Conservation (phyloP, 1,139 yeast genomes). For the Pneumocystis jirovecii region DNA sequence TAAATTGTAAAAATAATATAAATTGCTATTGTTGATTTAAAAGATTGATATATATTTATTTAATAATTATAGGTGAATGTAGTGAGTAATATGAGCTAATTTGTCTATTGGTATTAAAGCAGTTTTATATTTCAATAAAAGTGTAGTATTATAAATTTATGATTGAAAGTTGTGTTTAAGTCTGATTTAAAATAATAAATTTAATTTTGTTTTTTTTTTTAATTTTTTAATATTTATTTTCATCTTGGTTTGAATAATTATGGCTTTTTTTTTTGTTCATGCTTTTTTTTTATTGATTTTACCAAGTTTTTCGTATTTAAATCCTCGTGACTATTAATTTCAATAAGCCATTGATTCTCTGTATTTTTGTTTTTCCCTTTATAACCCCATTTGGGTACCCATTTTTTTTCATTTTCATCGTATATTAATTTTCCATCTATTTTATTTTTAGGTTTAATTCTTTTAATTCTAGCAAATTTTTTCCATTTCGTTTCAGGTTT, state of each 20-base stretch:
- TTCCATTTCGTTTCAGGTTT: slow-evolving; percentile 95
- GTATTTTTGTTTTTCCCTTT: slow-evolving; percentile 77
- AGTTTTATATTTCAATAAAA: neutral
- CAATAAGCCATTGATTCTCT: slow-evolving; percentile 92
- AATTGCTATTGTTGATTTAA: neutral
- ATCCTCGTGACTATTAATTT: slow-evolving; percentile 36
- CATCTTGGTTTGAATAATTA: neutral
- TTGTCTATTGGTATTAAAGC: neutral
- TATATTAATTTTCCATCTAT: slow-evolving; percentile 80
- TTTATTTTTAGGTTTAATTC: slow-evolving; percentile 68
- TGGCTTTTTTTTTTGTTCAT: slow-evolving; percentile 4
- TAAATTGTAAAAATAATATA: neutral
- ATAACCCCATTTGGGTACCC: slow-evolving; percentile 99
- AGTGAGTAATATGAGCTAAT: neutral
- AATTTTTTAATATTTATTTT: slow-evolving; percentile 2
- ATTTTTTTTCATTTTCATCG: slow-evolving; percentile 79
- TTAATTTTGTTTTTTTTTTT: neutral
- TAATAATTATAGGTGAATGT: neutral
- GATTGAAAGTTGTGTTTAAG: neutral
- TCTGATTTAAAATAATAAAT: neutral
- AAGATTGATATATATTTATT: neutral
- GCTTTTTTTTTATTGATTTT: slow-evolving; percentile 16
- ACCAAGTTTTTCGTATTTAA: slow-evolving; percentile 6
- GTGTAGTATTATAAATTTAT: neutral
- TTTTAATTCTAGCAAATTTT: slow-evolving; percentile 86